Evolutionary conservation across 768 basidiomycete species (phyloP).

Genomic region (Pulveroboletus sp.): DNA sequence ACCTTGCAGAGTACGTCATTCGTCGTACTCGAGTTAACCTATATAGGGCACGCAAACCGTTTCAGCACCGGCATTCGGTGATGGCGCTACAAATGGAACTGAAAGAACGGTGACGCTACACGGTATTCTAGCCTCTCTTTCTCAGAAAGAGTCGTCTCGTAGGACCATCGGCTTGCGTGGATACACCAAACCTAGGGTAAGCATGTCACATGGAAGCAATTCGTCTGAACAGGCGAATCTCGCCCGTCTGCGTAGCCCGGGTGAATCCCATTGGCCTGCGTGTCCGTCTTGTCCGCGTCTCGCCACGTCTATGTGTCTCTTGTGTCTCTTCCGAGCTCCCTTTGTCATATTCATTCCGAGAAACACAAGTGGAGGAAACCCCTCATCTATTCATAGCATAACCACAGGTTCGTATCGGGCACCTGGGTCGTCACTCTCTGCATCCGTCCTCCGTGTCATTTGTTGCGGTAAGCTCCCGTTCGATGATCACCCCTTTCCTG

Average conservation of each 20-base stretch:
- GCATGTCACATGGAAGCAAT: constrained; percentile 10
- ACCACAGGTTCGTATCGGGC: background rate
- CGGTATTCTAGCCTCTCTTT: background rate
- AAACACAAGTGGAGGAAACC: background rate
- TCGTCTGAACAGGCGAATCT: constrained; percentile 9
- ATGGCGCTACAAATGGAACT: background rate
- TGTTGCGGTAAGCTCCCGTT: background rate
- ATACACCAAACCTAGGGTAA: background rate
- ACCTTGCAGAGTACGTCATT: constrained; percentile 6
- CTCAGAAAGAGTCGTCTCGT: background rate
- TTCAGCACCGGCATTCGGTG: background rate
- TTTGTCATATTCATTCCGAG: background rate
- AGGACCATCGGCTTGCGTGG: background rate
- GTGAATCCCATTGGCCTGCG: constrained; percentile 7
- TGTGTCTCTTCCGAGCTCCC: background rate
- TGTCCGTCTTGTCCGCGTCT: constrained; percentile 1
- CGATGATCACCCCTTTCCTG: constrained; percentile 1
- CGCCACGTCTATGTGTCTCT: constrained; percentile 1
- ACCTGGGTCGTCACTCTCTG: constrained; percentile 1
- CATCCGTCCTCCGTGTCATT: background rate
- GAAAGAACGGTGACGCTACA: background rate
- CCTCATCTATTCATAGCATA: background rate
- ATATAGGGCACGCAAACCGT: background rate
- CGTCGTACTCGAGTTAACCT: background rate
- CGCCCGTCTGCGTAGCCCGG: constrained; percentile 1